Evolutionary conservation across 352 stramenopile species (phyloP), one percentile per base, ranked within the genome.

Genomic region (Globisporangium echinulatum): DNA sequence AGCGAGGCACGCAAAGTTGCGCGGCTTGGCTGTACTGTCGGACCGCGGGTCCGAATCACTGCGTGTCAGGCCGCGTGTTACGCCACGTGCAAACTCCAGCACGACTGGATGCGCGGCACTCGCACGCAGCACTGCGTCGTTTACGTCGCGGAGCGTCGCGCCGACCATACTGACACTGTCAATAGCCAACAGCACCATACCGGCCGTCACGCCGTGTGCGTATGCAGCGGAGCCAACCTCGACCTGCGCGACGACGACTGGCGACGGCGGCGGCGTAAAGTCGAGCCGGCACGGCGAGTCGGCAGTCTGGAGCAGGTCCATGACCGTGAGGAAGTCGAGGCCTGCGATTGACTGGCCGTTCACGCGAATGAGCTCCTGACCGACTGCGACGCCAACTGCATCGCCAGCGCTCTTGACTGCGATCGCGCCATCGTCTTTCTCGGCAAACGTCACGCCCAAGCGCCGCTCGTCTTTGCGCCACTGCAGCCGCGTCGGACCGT

Each of bases 391-490:
- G 60, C 58, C 55, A 69, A 44, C 11, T 13, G 40, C 66, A 4
- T 19, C 52, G 51, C 70, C 70, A 1, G 63, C 39, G 46, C 72
- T 66, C 56, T 82, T 80, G 59, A 87, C 71, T 14, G 63, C 56
- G 57, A 85, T 72, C 11, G 58, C 65, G n/a, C 69, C 66, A 54
- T 70, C 63, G 14, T 58, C 66, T 38, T 64, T 56, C 57, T 85
- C 67, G 33, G 75, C 49, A 56, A 87, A 82, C 33, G 70, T 84
- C 46, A 87, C 63, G 42, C 74, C 77, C 25, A 87, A 64, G 17
- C 67, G 72, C 25, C 25, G 25, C 40, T 74, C 58, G 50, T 76
- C 54, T 48, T 82, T 84, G 49, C 61, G 39, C 77, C 74, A 87
- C 48, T 66, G 37, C 7, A 87, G 56, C 54, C 70, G 70, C 56